Conservation (phyloP, 2,329 filamentous ascomycete species). For the Aureobasidium sp. region DNA sequence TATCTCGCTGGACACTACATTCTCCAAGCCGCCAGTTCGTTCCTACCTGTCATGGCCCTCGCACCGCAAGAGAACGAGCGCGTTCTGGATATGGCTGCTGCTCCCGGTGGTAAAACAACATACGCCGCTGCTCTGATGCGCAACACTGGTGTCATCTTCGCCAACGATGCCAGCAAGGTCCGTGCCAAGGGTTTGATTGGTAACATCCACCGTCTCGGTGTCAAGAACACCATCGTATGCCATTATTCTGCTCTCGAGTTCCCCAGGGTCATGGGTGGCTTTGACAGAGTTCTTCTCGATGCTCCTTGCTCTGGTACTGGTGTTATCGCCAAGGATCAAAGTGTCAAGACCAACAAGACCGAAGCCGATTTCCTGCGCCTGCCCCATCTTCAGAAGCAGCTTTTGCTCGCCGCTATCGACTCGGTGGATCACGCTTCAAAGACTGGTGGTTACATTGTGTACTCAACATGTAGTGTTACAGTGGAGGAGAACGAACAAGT, state of each 20-base stretch:
- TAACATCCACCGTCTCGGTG: slow-evolving; percentile 91
- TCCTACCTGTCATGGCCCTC: slow-evolving; percentile 94
- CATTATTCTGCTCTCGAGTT: slow-evolving; percentile 94
- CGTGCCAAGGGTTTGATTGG: slow-evolving; percentile 95
- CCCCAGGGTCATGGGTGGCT: slow-evolving; percentile 87
- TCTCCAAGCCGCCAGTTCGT: slow-evolving; percentile 90
- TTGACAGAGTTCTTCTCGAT: slow-evolving; percentile 88
- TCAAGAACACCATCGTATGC: slow-evolving; percentile 89
- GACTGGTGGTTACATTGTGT: slow-evolving; percentile 90
- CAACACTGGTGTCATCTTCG: slow-evolving; percentile 91
- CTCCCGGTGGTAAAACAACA: slow-evolving; percentile 92
- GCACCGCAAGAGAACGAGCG: slow-evolving; percentile 89
- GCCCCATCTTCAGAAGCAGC: slow-evolving; percentile 89
- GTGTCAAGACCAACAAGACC: slow-evolving; percentile 97
- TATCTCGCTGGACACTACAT: slow-evolving; percentile 98
- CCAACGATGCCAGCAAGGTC: slow-evolving; percentile 90
- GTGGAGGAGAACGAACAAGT: slow-evolving; percentile 92
- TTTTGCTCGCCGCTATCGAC: slow-evolving; percentile 87
- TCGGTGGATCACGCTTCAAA: slow-evolving; percentile 85
- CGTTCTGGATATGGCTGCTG: slow-evolving; percentile 88
- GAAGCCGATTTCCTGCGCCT: slow-evolving; percentile 89
- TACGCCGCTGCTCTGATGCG: slow-evolving; percentile 96
- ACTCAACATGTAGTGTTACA: slow-evolving; percentile 92
- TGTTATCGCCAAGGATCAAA: slow-evolving; percentile 93
- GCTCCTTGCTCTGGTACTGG: slow-evolving; percentile 94